These are phyloP conservation scores for Alternaria gaisen DNA, from an alignment of 2,329 filamentous ascomycete species.

Conservation along the genomic window DNA sequence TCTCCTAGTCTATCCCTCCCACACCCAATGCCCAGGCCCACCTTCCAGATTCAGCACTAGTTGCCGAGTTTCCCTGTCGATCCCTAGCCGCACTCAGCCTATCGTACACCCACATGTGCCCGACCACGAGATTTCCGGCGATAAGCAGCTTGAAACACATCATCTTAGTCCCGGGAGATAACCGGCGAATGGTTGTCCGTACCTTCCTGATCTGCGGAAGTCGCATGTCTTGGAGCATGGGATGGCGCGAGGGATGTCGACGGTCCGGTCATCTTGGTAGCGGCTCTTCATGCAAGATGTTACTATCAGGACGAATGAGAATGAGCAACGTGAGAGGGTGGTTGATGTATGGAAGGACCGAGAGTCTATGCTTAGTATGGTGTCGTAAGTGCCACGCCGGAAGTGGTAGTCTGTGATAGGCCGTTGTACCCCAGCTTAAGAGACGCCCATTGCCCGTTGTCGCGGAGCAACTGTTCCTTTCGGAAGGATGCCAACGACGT, in stretches of 20 bases:
- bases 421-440: not conserved
- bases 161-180: conserved; percentile 9
- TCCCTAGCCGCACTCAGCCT: conserved; percentile 30
- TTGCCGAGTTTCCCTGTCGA: conserved; percentile 26
- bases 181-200: conserved; percentile 19
- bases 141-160: conserved; percentile 32
- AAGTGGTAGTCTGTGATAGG: conserved; percentile 15
- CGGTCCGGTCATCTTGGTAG: conserved; percentile 6
- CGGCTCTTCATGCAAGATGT: conserved; percentile 4
- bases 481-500: conserved; percentile 17
- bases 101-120: conserved; percentile 36
- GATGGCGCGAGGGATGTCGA: conserved; percentile 12
- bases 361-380: conserved; percentile 2
- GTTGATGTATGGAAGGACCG: conserved; percentile 11
- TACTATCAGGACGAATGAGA: conserved; percentile 14
- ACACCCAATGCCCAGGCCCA: conserved; percentile 10
- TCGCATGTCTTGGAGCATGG: not conserved
- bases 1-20: conserved; percentile 1
- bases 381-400: conserved; percentile 3
- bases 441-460: conserved; percentile 1
- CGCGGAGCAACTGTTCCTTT: conserved; percentile 25
- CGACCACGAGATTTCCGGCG: conserved; percentile 19
- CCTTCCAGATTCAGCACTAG: conserved; percentile 29
- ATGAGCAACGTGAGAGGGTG: conserved; percentile 25
- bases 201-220: conserved; percentile 37